Base-by-base conservation (phyloP, 176 grass and related monocot genomes). In the Hyparrhenia diplandra region DNA sequence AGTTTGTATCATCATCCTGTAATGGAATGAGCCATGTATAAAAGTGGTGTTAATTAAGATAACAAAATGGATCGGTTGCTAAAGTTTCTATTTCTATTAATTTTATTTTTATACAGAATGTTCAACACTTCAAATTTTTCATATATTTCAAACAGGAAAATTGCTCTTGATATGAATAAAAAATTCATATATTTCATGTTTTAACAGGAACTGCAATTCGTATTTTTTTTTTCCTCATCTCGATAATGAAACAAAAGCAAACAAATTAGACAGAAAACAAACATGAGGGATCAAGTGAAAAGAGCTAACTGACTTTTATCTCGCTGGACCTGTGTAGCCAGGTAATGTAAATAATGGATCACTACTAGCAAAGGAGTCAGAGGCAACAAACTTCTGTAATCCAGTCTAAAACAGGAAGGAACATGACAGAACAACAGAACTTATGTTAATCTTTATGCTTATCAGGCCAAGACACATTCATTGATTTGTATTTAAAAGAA, bases 1-100 rank as follows among this genome's bases (percentile, higher is more conserved):
- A 94, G 77, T 94, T 97, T 63, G 83, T 90, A 66, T 90, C 94
- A 80, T 94, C 91, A 81, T 97, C 91, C 91, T 94, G 91, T 68
- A 71, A 84, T 75, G 17, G 12, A 80, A 63, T 43, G 13, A 28
- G 2, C 24, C 14, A 45, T 49, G 77, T 45, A 77, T 74, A 75
- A 21, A 16, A 66, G 27, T 13, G 25, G 13, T 63, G 60, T 63
- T 63, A 90, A 77, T 41, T 70, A 60, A 47, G n/a, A 68, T 55
- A 67, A 32, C 37, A 68, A 58, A 82, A 47, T 69, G 6, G 9
- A 80, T 55, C 34, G 73, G 12, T 31, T 18, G 59, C n/a, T 35
- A 24, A 41, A 68, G 52, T 39, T 58, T 47, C 30, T 5, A 80
- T 74, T n/a, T n/a, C n/a, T 47, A 42, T 42, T 42, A 55, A 35